A percentile compares a stretch with the other conserved stretches of the same genome.
Evolutionary conservation across 208 protist genomes (phyloP).

Genomic region (Crithidia brevicula): DNA sequence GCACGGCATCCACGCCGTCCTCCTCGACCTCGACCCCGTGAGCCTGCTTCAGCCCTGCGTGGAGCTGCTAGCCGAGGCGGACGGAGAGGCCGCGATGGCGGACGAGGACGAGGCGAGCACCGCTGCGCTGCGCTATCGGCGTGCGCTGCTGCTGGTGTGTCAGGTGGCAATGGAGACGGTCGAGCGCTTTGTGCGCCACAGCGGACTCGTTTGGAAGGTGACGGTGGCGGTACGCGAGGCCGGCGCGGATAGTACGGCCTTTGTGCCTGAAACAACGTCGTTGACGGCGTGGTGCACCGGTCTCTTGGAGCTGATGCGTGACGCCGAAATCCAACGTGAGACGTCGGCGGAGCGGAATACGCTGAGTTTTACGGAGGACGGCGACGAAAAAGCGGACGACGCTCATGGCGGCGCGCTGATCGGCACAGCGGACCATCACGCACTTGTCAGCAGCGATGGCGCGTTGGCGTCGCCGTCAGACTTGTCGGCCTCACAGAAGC

Average conservation of each 20-base stretch:
- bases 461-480: neutral
- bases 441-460: neutral
- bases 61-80: conserved; percentile 60
- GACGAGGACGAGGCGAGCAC: neutral
- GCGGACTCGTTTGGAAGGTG: conserved; percentile 80
- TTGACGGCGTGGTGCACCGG: conserved; percentile 18
- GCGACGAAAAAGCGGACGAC: neutral
- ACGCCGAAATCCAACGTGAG: conserved; percentile 11
- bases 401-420: neutral
- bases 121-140: conserved; percentile 35
- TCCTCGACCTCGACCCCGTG: conserved; percentile 77
- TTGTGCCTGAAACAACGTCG: neutral
- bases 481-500: conserved; percentile 1
- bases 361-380: conserved; percentile 8
- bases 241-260: neutral
- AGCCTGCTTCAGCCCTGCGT: conserved; percentile 71
- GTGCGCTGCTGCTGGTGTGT: conserved; percentile 78
- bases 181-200: conserved; percentile 88
- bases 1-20: conserved; percentile 59
- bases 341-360: conserved; percentile 4
- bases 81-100: neutral
- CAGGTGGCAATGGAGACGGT: conserved; percentile 87
- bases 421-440: neutral
- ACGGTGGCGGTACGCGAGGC: conserved; percentile 61
- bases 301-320: conserved; percentile 5